Conservation (phyloP, 73 alveolate species). For the Blepharisma japonicum region DNA sequence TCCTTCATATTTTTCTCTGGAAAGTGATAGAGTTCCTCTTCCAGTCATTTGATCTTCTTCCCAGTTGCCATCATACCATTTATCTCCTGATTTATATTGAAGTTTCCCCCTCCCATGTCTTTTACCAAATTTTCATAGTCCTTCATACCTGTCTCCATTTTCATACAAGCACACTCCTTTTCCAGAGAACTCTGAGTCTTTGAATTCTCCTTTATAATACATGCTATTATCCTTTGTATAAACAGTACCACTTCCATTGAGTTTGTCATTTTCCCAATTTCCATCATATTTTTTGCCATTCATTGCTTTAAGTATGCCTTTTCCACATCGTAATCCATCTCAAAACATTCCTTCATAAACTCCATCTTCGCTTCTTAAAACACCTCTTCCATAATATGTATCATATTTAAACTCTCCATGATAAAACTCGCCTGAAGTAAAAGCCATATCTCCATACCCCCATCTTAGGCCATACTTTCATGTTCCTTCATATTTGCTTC, state of each 20-base stretch:
- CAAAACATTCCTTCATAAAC: constrained; percentile 30
- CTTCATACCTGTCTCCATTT: constrained; percentile 26
- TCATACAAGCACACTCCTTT: constrained; percentile 1
- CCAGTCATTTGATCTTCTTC: constrained; percentile 41
- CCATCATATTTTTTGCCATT: constrained; percentile 23
- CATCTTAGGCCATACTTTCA: constrained; percentile 18
- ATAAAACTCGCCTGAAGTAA: neutral
- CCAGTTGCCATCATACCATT: constrained; percentile 23
- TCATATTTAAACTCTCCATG: constrained; percentile 24
- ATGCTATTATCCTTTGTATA: neutral
- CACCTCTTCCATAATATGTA: neutral
- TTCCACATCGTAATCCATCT: neutral
- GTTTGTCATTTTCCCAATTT: constrained; percentile 25
- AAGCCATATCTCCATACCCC: neutral
- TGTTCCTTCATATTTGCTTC: constrained; percentile 39
- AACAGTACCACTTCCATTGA: constrained; percentile 22
- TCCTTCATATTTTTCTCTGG: constrained; percentile 43
- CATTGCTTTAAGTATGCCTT: constrained; percentile 4
- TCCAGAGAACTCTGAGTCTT: neutral
- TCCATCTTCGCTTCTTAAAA: neutral
- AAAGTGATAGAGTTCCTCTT: constrained; percentile 54
- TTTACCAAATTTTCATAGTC: neutral
- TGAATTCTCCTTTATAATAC: constrained; percentile 20
- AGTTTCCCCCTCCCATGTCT: constrained; percentile 11
- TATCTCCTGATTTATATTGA: neutral